Evolutionary conservation across 1,284 basidiomycete genomes (phyloP).

Genomic region (Ceratobasidium sp.): DNA sequence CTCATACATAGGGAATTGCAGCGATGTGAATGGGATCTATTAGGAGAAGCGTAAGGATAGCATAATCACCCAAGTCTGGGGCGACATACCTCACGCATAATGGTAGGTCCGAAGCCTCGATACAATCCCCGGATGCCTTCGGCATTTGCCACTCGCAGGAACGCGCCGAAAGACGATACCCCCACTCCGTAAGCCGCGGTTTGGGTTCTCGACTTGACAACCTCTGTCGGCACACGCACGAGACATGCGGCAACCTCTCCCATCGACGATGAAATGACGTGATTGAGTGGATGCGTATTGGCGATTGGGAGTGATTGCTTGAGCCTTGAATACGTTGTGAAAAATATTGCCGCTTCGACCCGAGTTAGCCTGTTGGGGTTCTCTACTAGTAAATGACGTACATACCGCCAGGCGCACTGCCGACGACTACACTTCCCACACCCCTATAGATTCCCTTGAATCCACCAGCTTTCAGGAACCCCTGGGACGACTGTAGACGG

Average conservation of each 20-base stretch:
- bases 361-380: background rate
- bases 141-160: conserved; percentile 62
- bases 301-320: conserved; percentile 77
- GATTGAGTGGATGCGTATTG: conserved; percentile 70
- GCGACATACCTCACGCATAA: conserved; percentile 75
- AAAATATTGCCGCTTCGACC: conserved; percentile 87
- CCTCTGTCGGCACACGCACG: conserved; percentile 93
- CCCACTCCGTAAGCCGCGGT: conserved; percentile 73
- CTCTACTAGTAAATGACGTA: conserved; percentile 32
- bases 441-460: conserved; percentile 95
- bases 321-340: conserved; percentile 91
- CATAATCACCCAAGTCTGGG: background rate
- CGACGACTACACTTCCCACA: conserved; percentile 93
- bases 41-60: background rate
- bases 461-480: conserved; percentile 88
- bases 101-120: conserved; percentile 80
- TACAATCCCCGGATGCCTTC: conserved; percentile 80
- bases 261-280: conserved; percentile 82
- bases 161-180: conserved; percentile 62
- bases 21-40: conserved; percentile 95
- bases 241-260: conserved; percentile 92
- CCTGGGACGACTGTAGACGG: conserved; percentile 87
- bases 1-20: conserved; percentile 98
- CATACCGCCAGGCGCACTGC: conserved; percentile 94
- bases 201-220: conserved; percentile 89